Evolutionary conservation across 1,284 basidiomycete species (phyloP).

Genomic region (Meripilus lineatus): DNA sequence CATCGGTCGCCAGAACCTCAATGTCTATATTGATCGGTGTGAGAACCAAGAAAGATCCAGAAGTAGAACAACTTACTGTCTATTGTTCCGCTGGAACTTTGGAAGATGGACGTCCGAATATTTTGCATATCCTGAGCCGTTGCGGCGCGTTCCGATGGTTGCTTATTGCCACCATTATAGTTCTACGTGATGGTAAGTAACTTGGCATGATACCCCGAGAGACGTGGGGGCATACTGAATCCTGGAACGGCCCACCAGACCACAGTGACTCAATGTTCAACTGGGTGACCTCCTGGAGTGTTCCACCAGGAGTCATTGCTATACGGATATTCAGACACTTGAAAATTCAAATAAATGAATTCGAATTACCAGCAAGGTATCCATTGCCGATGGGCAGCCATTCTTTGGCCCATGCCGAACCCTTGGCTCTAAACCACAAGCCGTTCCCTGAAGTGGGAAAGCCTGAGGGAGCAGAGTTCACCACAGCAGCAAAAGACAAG

Average conservation of each 20-base stretch:
- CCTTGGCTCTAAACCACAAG: slow-evolving; percentile 60
- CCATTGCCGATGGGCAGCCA: slow-evolving; percentile 72
- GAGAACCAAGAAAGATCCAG: neutral
- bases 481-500: no score
- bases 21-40: slow-evolving; percentile 43
- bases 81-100: slow-evolving; percentile 53
- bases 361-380: slow-evolving; percentile 52
- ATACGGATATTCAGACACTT: neutral
- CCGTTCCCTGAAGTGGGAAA: slow-evolving; percentile 72
- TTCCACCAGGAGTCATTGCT: slow-evolving; percentile 67
- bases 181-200: slow-evolving; percentile 3
- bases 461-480: slow-evolving; percentile 41
- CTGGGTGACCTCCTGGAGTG: slow-evolving; percentile 52
- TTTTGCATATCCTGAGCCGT: slow-evolving; percentile 46
- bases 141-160: slow-evolving; percentile 36
- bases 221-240: slow-evolving; percentile 41
- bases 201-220: neutral
- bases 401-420: slow-evolving; percentile 47
- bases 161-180: slow-evolving; percentile 71
- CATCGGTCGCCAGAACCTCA: slow-evolving; percentile 42
- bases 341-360: neutral
- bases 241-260: slow-evolving; percentile 68
- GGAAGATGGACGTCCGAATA: slow-evolving; percentile 55
- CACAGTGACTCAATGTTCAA: slow-evolving; percentile 73
- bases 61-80: slow-evolving; percentile 36